Base-by-base conservation (phyloP, 495 filamentous ascomycete genomes). In the Penicillium robsamsonii region DNA sequence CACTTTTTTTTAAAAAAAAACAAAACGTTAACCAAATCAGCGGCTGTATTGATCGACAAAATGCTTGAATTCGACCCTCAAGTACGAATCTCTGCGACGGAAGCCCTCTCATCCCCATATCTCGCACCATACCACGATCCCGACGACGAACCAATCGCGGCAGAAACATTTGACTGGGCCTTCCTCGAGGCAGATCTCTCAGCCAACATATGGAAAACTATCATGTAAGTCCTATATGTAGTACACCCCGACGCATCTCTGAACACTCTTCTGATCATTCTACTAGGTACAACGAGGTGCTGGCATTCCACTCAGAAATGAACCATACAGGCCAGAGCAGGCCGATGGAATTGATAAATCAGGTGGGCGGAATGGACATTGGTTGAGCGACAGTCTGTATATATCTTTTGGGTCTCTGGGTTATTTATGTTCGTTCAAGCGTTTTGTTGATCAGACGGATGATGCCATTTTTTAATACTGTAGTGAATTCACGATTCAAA, bases 121-220 rank as follows among this genome's bases (percentile, higher is more conserved):
- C 89, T 98, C 24, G 83, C 91, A 11, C 92, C 94, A 18, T 98
- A 98, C 73, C 94, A 98, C 67, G 94, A 98, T 63, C 92, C 93
- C 6, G 90, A 86, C 15, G 94, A 98, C 69, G 94, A 98, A 74
- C 94, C 94, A 2, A 86, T 88, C 4, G 89, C 94, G 25, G 88
- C 93, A 46, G 91, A 96, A 78, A 92, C 91, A 70, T 96, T 97
- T 63, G 94, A 98, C 69, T 98, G 94, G 94, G 93, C 91, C 15
- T 97, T 97, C 74, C 96, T 96, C 64, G 92, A 98, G 68, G 94
- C 92, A 24, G 90, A 97, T 74, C 76, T 98, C 40, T 91, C 94
- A 0, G 89, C 96, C 22, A 93, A 98, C 64, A 94, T 93, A 5
- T 98, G 94, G 94, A 97, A 97, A 75, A 96, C 96, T 66, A 96